phyloP scores from a whole-genome alignment of 371 early-diverging fungal genomes.

The Haplosporangium sp. region DNA sequence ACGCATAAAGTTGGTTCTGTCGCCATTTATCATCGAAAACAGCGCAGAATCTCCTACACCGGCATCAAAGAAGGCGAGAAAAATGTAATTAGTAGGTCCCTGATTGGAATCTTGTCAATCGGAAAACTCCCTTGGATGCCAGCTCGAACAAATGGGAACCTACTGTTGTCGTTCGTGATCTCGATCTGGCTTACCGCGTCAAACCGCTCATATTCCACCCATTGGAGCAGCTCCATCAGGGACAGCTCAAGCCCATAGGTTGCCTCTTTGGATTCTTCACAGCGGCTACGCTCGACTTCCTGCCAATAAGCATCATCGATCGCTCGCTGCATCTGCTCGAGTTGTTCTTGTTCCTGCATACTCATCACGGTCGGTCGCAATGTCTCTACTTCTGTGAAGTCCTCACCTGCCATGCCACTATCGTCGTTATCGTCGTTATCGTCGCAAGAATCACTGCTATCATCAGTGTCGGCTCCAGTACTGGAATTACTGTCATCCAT shows the following conservation, averaged over 20 bases:
- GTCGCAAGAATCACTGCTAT: too few species aligned
- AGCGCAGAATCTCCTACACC: slow-evolving; percentile 24
- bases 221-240: slow-evolving; percentile 11
- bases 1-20: slow-evolving; percentile 34
- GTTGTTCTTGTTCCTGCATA: slow-evolving; percentile 6
- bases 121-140: too few species aligned
- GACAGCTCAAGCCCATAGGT: slow-evolving; percentile 29
- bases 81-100: too few species aligned
- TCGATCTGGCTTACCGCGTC: slow-evolving; percentile 16
- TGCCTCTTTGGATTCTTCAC: slow-evolving; percentile 12
- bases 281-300: slow-evolving; percentile 16
- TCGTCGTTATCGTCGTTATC: too few species aligned
- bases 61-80: neutral
- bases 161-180: slow-evolving; percentile 36
- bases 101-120: too few species aligned
- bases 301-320: slow-evolving; percentile 43
- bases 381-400: too few species aligned
- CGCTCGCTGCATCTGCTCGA: slow-evolving; percentile 17
- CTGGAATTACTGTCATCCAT: too few species aligned
- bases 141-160: slow-evolving; percentile 3
- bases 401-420: too few species aligned
- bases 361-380: too few species aligned
- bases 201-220: slow-evolving; percentile 33
- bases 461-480: too few species aligned
- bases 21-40: slow-evolving; percentile 33